Evolutionary conservation across 192 early-diverging fungal genomes (phyloP).

Genomic region (Coemansia sp.): DNA sequence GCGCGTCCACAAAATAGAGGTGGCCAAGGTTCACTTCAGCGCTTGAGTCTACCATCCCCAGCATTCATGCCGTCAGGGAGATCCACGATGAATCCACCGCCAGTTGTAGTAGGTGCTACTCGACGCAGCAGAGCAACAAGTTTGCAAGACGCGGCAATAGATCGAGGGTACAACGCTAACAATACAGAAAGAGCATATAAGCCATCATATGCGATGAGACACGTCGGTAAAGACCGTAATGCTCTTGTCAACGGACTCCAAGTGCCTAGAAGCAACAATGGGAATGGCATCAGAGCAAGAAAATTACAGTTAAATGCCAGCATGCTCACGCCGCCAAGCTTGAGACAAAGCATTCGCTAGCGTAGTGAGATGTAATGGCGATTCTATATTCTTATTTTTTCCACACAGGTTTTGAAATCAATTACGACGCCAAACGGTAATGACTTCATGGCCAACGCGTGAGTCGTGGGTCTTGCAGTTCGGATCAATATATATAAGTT

Average conservation of each 20-base stretch:
- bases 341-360: constrained; percentile 31
- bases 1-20: background rate
- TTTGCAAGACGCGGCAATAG: background rate
- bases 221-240: background rate
- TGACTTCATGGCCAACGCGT: constrained; percentile 63
- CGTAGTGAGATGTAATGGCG: background rate
- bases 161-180: background rate
- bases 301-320: background rate
- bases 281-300: too few relatives aligned
- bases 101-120: background rate
- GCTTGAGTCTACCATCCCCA: background rate
- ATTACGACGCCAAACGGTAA: constrained; percentile 65
- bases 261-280: background rate
- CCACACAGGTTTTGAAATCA: background rate
- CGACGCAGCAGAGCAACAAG: background rate
- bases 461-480: constrained; percentile 62
- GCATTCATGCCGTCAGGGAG: background rate
- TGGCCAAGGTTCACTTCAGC: background rate
- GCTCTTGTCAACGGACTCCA: background rate
- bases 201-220: background rate
- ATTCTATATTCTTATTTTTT: background rate
- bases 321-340: constrained; percentile 28
- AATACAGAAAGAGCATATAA: background rate
- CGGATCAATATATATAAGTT: constrained; percentile 61
- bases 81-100: background rate